Evolutionary conservation across 805 yeast species (phyloP).

Genomic region (Candida ulmi): DNA sequence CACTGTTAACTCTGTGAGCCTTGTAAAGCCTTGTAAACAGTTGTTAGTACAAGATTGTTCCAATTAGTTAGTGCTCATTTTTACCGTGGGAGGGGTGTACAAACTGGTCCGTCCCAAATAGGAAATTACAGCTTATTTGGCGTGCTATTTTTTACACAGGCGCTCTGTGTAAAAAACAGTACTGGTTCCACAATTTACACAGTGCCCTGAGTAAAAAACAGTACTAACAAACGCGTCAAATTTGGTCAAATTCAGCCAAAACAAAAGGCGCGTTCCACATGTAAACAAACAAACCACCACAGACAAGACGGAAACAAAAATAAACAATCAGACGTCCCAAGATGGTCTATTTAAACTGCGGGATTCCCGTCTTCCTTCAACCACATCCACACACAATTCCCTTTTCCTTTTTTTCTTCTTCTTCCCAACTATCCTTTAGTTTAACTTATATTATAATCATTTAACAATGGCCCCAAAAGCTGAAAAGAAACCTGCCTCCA

Average conservation of each 20-base stretch:
- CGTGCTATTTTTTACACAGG: background rate
- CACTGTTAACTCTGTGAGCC: too few species aligned
- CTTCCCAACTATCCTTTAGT: constrained; percentile 1
- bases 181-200: background rate
- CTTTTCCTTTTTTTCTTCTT: constrained; percentile 1
- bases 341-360: background rate
- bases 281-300: too few species aligned
- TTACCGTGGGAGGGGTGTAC: background rate
- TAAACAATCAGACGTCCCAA: background rate
- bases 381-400: background rate
- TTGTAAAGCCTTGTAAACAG: too few species aligned
- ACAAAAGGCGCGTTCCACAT: too few species aligned
- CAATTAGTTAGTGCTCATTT: background rate
- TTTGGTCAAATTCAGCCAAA: too few species aligned
- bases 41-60: too few species aligned
- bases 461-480: constrained; percentile 62
- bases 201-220: background rate
- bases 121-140: background rate
- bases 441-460: constrained; percentile 4
- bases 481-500: constrained; percentile 74
- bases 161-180: background rate
- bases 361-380: background rate
- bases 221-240: background rate
- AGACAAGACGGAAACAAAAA: background rate
- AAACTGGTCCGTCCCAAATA: background rate